Conservation (phyloP, 257 asterid genomes). For the Plectranthus barbatus region DNA sequence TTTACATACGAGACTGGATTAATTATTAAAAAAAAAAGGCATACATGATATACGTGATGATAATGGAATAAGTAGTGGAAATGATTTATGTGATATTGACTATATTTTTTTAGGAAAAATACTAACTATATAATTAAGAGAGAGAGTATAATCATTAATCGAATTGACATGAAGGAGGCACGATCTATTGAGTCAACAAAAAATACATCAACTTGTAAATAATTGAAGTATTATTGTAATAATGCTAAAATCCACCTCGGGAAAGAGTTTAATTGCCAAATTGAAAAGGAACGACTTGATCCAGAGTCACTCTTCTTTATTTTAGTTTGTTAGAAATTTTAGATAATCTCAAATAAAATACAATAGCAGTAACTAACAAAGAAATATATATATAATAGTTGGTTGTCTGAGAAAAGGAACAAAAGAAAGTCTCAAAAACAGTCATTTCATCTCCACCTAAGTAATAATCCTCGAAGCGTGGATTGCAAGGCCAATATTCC, state of each 20-base stretch:
- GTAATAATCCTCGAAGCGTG: not conserved
- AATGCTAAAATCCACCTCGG: not conserved
- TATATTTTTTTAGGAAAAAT: too few relatives aligned
- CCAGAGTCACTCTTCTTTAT: not conserved
- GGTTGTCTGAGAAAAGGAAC: slow-evolving; percentile 5
- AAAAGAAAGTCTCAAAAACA: not conserved
- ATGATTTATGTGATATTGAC: not conserved
- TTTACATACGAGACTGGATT: too few relatives aligned
- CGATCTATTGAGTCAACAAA: slow-evolving; percentile 2
- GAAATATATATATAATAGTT: too few relatives aligned
- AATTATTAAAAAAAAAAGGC: too few relatives aligned
- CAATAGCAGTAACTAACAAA: not conserved
- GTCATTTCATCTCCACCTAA: not conserved
- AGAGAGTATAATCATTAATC: not conserved
- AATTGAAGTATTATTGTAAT: not conserved
- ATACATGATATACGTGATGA: too few relatives aligned
- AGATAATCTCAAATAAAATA: not conserved
- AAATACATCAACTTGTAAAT: not conserved
- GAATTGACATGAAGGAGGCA: not conserved
- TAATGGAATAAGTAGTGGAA: not conserved
- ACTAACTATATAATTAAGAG: not conserved
- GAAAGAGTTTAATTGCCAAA: not conserved
- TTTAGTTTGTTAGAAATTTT: not conserved
- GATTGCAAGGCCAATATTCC: slow-evolving; percentile 13
- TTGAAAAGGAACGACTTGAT: not conserved